Evolutionary conservation across 2,329 filamentous ascomycete genomes (phyloP), one percentile per base, ranked within the genome.

Genomic region (Aspergillus nomiae): DNA sequence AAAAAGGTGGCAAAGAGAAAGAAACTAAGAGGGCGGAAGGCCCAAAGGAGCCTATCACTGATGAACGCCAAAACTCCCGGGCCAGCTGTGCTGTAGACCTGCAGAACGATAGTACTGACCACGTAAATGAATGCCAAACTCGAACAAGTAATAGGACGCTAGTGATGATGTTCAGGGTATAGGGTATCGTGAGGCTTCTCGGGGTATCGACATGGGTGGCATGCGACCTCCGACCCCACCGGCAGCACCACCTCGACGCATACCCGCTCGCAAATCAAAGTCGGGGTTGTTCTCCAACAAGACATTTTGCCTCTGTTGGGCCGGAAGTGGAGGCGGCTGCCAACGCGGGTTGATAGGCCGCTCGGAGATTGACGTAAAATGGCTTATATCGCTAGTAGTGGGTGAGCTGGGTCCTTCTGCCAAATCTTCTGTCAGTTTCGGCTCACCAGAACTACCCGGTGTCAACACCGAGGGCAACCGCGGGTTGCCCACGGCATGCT

Each of bases 301-400:
- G 56, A 93, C 84, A 69, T 96, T 92, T 69, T 90, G 87, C 64
- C 86, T 86, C 70, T 87, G 82, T 72, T 83, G 85, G 19, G 55
- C 58, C 14, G 68, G 68, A 43, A 80, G 73, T 71, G 80, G 69
- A 69, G 79, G 67, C 77, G 82, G 69, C 71, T 81, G 87, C 94
- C 94, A 97, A 64, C 89, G 89, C 8, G 94, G 94, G 76, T 97
- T 97, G 60, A 97, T 82, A 1, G 91, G 91, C 38, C 94, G 87
- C 77, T 97, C 93, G 0, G 90, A 94, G 53, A 98, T 90, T 12
- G 91, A 95, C 1, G 94, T 97, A 78, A 97, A 97, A 70, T 90
- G 91, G 53, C 89, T 94, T 28, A 87, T 86, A 73, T 97, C 92
- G 65, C 90, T 94, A 70, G 89, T 86, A 34, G 89, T 87, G 36